Evolutionary conservation across 2,329 filamentous ascomycete species (phyloP), one percentile per base, ranked within the genome.

Genomic region (Colletotrichum lupini): DNA sequence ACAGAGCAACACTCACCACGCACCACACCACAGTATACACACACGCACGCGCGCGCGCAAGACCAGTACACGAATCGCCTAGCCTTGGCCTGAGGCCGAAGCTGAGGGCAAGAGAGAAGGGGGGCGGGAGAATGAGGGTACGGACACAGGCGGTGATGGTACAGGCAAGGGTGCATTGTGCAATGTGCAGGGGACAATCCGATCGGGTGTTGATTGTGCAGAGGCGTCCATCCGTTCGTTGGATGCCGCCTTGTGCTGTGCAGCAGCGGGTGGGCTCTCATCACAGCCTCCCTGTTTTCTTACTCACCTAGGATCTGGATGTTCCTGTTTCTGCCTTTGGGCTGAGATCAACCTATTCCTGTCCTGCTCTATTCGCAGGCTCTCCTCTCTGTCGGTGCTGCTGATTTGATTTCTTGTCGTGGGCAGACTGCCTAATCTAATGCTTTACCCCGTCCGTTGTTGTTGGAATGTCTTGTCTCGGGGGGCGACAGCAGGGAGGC

Each of bases 401-500:
- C 30, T 63, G 46, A 22, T 32, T 35, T 22, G 26, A 12, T 32
- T 49, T 62, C 4, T 7, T 12, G 26, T n/a, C 22, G 30, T 63
- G 19, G 11, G 28, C 24, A 22, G 16, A 26, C 28, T 35, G 35
- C 58, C 69, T 32, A 42, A 52, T 59, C 59, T 42, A 14, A 57
- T 22, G 9, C 32, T 58, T 30, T 32, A 19, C 53, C 55, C 42
- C 42, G 59, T 69, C 58, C 26, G 55, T 60, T 52, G 42, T 24
- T 32, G 60, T 57, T 37, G 55, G 67, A 73, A 70, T 73, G 70
- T 49, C 24, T 46, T 66, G 63, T 42, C 67, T 73, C 68, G 67
- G 67, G 42, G 67, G 67, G 49, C 37, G 52, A 60, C 35, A 46
- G 22, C 30, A 60, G 46, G 55, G 67, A 73, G 70, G 70, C 70